phyloP scores from a whole-genome alignment of 2,329 filamentous ascomycete species.

The Trichoderma sp. region DNA sequence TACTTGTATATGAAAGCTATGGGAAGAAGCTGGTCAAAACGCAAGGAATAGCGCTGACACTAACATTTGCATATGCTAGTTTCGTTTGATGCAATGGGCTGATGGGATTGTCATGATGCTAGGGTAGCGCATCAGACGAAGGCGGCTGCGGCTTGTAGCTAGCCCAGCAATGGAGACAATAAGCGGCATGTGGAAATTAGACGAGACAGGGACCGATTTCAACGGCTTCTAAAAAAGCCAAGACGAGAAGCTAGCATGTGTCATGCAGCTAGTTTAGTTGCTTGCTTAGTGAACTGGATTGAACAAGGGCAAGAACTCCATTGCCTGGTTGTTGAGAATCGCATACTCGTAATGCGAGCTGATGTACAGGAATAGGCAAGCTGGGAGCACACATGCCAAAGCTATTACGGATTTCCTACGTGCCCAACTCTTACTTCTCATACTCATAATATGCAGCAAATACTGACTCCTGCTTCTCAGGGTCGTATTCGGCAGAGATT shows the following conservation, averaged over 20 bases:
- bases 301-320: not conserved
- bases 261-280: conserved; percentile 6
- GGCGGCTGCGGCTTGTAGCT: not conserved
- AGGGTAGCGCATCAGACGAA: conserved; percentile 10
- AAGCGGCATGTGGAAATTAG: conserved; percentile 1
- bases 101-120: conserved; percentile 12
- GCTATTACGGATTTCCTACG: not conserved
- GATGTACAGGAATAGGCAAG: not conserved
- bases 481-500: not conserved
- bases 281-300: not conserved
- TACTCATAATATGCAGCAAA: not conserved
- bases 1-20: not conserved
- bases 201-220: not conserved
- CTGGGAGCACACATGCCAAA: not conserved
- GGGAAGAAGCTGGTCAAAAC: conserved; percentile 16
- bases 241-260: not conserved
- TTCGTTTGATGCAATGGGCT: not conserved
- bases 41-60: not conserved
- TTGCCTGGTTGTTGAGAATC: not conserved
- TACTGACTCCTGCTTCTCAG: not conserved
- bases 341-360: not conserved
- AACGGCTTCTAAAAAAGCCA: not conserved
- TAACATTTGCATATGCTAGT: conserved; percentile 7
- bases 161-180: not conserved
- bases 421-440: not conserved